Evolutionary conservation across 805 yeast genomes (phyloP).

Genomic region (Hemisphaericaspora nanyangensis): DNA sequence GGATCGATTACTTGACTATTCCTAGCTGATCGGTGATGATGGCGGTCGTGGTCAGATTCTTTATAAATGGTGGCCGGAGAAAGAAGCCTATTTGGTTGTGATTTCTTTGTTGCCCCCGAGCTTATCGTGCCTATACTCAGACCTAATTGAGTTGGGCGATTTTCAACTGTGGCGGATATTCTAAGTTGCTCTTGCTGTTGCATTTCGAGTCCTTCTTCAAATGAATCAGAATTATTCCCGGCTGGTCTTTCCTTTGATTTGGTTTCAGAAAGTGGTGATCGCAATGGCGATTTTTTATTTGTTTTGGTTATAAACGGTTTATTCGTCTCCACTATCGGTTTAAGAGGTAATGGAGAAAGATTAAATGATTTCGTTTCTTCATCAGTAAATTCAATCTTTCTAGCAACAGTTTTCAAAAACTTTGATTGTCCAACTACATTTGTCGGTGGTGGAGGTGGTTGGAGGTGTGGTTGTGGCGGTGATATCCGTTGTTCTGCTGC

Average conservation of each 20-base stretch:
- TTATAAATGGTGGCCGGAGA: neutral
- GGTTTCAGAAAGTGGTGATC: constrained; percentile 26
- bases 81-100: no score
- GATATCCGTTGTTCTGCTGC: no score
- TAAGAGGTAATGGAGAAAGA: constrained; percentile 24
- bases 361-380: constrained; percentile 29
- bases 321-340: constrained; percentile 8
- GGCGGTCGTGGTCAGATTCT: neutral
- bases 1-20: neutral
- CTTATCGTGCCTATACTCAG: neutral
- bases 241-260: neutral
- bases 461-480: no score
- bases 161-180: constrained; percentile 8
- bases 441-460: no score
- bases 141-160: no score
- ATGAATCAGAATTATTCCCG: constrained; percentile 3
- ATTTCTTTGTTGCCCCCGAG: no score
- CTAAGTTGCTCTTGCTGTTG: constrained; percentile 7
- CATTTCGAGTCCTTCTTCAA: constrained; percentile 12
- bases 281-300: constrained; percentile 25
- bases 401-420: constrained; percentile 24
- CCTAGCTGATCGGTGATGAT: constrained; percentile 4
- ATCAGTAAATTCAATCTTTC: constrained; percentile 34
- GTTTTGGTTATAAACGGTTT: constrained; percentile 8
- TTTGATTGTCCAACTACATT: neutral